A percentile compares a stretch with the other conserved stretches of the same genome.
These are phyloP conservation scores for Coelastrella sp. DNA, from an alignment of 139 green algal species.

Conservation along the genomic window DNA sequence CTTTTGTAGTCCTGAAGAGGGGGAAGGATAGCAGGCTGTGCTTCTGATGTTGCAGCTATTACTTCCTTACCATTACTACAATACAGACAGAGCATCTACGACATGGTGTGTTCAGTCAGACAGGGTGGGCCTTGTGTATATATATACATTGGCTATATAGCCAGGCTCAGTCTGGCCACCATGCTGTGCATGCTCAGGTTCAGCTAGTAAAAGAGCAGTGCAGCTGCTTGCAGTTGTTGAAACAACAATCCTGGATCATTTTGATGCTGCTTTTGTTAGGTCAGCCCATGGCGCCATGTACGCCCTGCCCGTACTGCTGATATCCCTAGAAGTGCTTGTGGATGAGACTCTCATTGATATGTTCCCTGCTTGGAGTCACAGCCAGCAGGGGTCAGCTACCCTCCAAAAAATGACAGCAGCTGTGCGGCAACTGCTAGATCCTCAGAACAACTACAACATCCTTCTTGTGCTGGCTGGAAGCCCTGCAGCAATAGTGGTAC, in stretches of 20 bases:
- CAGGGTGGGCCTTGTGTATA: too few species aligned
- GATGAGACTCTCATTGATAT: neutral
- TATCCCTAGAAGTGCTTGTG: conserved; percentile 3
- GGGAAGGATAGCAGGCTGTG: too few species aligned
- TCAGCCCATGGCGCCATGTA: neutral
- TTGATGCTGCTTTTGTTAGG: neutral
- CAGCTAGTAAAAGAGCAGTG: too few species aligned
- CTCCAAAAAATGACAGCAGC: neutral
- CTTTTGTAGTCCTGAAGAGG: too few species aligned
- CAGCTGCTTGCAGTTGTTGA: too few species aligned
- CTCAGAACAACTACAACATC: neutral
- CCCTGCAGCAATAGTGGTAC: neutral
- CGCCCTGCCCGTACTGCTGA: neutral
- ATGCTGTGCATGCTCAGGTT: too few species aligned
- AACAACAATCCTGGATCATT: neutral
- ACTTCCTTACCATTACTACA: too few species aligned
- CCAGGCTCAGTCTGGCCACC: too few species aligned
- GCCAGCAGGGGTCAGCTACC: neutral
- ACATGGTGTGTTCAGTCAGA: too few species aligned
- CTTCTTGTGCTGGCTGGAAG: conserved; percentile 18
- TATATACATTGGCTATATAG: too few species aligned
- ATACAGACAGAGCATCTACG: too few species aligned
- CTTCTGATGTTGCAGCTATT: too few species aligned
- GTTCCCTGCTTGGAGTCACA: neutral
- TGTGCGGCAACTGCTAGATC: neutral